Conservation (phyloP, 2,329 filamentous ascomycete genomes). For the Colletotrichum sojae region DNA sequence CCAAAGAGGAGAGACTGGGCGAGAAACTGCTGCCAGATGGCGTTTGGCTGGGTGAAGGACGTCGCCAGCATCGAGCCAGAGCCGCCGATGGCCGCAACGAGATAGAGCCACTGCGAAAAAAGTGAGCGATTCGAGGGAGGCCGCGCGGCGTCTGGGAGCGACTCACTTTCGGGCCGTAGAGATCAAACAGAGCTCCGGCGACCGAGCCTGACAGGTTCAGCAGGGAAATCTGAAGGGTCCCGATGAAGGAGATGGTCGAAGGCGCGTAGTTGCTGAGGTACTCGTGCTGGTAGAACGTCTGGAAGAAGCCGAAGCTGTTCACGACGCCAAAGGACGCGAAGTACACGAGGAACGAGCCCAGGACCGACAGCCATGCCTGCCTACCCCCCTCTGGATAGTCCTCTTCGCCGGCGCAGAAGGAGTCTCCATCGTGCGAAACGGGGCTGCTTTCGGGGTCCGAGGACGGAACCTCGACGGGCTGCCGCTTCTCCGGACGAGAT, state of each 20-base stretch:
- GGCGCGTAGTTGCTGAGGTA: constrained; percentile 51
- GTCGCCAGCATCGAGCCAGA: constrained; percentile 32
- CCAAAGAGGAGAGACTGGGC: constrained; percentile 50
- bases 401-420: not conserved
- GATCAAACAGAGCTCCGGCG: constrained; percentile 58
- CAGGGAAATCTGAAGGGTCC: constrained; percentile 57
- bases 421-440: not conserved
- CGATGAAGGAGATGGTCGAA: constrained; percentile 61
- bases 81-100: constrained; percentile 27
- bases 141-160: too few relatives aligned
- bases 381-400: constrained; percentile 9
- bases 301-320: constrained; percentile 61
- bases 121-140: not conserved
- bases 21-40: constrained; percentile 55
- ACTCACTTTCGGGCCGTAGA: constrained; percentile 37
- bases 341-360: constrained; percentile 37
- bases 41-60: constrained; percentile 31
- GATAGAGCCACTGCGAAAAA: constrained; percentile 28
- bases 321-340: constrained; percentile 48
- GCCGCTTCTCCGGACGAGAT: constrained; percentile 8
- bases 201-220: constrained; percentile 56
- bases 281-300: constrained; percentile 58
- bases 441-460: not conserved
- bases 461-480: not conserved
- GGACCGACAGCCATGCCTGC: constrained; percentile 30